A percentile compares a stretch with the other conserved stretches of the same genome.
Conservation (phyloP, 1,284 basidiomycete species). For the Malassezia equina region DNA sequence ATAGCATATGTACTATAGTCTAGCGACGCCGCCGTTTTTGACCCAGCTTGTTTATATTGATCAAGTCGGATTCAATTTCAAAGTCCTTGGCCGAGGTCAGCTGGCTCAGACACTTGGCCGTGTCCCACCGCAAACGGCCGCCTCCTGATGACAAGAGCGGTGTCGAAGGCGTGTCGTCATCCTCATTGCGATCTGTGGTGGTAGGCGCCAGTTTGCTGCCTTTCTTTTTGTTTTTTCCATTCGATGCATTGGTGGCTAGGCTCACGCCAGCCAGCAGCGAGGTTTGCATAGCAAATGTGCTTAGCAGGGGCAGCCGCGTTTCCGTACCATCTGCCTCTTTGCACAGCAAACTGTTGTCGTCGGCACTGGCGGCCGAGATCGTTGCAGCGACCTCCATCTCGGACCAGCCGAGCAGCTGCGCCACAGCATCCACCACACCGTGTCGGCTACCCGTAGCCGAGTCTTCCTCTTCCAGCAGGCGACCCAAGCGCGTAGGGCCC, state of each 20-base stretch:
- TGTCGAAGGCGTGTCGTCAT: conserved; percentile 25
- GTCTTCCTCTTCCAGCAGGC: conserved; percentile 20
- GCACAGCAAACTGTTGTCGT: conserved; percentile 2
- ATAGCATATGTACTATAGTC: conserved; percentile 1
- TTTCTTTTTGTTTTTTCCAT: conserved; percentile 14
- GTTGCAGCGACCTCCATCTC: conserved; percentile 8
- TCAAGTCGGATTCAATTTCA: conserved; percentile 45
- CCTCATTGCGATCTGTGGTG: conserved; percentile 18
- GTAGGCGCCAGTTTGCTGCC: conserved; percentile 16
- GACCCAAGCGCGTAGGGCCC: conserved; percentile 5
- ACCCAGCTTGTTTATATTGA: conserved; percentile 43
- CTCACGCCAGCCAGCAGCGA: conserved; percentile 15
- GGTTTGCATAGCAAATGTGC: conserved; percentile 5
- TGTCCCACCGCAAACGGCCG: conserved; percentile 41
- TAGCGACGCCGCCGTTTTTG: conserved; percentile 32
- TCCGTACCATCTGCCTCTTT: conserved; percentile 1
- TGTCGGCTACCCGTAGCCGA: conserved; percentile 6
- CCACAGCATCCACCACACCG: conserved; percentile 20
- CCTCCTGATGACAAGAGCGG: conserved; percentile 29
- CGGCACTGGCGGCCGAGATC: conserved; percentile 5
- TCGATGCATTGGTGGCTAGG: neutral
- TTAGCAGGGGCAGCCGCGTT: neutral
- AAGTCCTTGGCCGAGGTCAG: conserved; percentile 44
- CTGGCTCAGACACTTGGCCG: conserved; percentile 40
- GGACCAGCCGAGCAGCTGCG: conserved; percentile 14